phyloP scores from a whole-genome alignment of 2,329 filamentous ascomycete species.

The Verticillium nonalfalfae region DNA sequence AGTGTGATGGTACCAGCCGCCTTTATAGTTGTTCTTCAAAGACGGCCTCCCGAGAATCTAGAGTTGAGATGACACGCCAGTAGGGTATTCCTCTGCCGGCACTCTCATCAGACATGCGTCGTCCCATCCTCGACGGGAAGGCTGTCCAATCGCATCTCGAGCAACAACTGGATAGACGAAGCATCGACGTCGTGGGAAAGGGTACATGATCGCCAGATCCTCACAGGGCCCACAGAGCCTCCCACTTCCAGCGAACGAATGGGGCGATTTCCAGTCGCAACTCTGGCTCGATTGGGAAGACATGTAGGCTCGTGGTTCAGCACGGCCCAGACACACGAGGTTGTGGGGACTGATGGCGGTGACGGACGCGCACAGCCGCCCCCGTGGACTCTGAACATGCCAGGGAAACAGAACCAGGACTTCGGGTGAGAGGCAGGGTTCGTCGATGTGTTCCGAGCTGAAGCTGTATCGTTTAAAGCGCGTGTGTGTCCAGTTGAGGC shows the following conservation, averaged over 20 bases:
- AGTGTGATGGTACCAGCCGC: background rate
- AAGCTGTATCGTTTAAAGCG: background rate
- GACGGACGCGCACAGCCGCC: background rate
- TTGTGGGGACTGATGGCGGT: background rate
- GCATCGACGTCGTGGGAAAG: background rate
- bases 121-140: background rate
- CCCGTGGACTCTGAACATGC: background rate
- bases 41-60: background rate
- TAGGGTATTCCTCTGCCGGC: background rate
- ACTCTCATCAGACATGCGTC: background rate
- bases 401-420: background rate
- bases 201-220: background rate
- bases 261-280: conserved; percentile 7
- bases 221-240: background rate
- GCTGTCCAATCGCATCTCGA: conserved; percentile 2
- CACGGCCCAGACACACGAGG: conserved; percentile 2
- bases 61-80: background rate
- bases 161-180: background rate
- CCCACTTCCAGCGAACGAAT: background rate
- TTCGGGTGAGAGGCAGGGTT: background rate
- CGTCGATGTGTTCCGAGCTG: background rate
- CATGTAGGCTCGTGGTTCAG: conserved; percentile 1
- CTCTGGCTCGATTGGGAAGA: conserved; percentile 11
- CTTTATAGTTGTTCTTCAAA: background rate
- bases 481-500: background rate